Evolutionary conservation across 768 basidiomycete species (phyloP), one percentile per base, ranked within the genome.

Genomic region (Kwoniella sp.): DNA sequence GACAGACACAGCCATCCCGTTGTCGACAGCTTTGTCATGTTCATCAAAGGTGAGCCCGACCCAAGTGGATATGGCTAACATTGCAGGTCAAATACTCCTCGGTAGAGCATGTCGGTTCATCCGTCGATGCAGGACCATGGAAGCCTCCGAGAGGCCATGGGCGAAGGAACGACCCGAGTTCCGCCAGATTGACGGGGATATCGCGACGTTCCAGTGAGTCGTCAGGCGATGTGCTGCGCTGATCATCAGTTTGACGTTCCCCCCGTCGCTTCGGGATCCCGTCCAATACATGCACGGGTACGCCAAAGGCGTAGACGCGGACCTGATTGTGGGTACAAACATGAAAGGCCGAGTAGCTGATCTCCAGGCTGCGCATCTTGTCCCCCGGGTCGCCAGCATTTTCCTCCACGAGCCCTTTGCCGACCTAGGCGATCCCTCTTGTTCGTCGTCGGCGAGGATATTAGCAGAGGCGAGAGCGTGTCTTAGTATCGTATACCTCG

Each of bases 321-420:
- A 65, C 40, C 48, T 62, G 2, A 41, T 65, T 14, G 63, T 65
- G 31, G 37, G 63, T 62, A 2, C 20, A 19, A 17, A 15, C 17
- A 33, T 31, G 8, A n/a, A 27, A 20, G 20, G 0, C 17, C 19
- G 11, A 2, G 14, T 39, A 8, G 39, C 49, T 26, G 11, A 48
- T 12, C 26, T 26, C 33, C 23, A 65, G 63, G 40, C 36, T 48
- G 53, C 60, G 5, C 60, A 62, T 20, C 38, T 65, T 10, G 34
- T 65, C 5, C 48, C 53, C 14, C 50, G 53, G 11, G 46, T 57
- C 7, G 55, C 59, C 5, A 40, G 46, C 11, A 65, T 65, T 40
- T 44, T 59, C 19, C 51, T 65, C 3, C 60, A 65, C 29, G 63
- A 62, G 37, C 60, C 57, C 0, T 65, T 65, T 46, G 63, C 60